A percentile compares a stretch with the other conserved stretches of the same genome.
These are phyloP conservation scores for Kwoniella shivajii DNA, from an alignment of 1,284 basidiomycete genomes.

Conservation along the genomic window DNA sequence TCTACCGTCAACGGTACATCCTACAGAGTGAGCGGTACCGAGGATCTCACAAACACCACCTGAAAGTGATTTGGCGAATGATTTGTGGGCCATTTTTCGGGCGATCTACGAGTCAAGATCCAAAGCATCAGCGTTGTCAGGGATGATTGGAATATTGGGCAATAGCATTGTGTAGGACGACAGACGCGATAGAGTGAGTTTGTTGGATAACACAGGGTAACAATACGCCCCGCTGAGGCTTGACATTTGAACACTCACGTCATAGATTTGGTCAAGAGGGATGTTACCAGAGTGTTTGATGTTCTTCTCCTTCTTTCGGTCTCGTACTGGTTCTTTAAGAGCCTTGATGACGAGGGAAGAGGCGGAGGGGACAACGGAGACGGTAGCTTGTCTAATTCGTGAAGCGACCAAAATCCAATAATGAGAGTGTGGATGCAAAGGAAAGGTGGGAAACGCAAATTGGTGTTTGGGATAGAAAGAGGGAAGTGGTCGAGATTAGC, in stretches of 20 bases:
- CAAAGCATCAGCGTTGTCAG: not conserved
- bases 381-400: slow-evolving; percentile 72
- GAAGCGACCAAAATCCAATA: not conserved
- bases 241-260: slow-evolving; percentile 59
- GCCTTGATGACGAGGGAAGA: slow-evolving; percentile 98
- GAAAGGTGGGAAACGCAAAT: too few relatives aligned
- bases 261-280: slow-evolving; percentile 89
- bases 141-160: not conserved
- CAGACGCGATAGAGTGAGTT: not conserved
- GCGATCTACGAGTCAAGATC: slow-evolving; percentile 46
- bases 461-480: too few relatives aligned
- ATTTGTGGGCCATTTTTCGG: slow-evolving; percentile 95
- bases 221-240: not conserved
- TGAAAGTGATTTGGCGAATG: slow-evolving; percentile 86
- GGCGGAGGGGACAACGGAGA: slow-evolving; percentile 96
- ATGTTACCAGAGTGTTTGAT: slow-evolving; percentile 98
- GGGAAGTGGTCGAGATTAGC: too few relatives aligned
- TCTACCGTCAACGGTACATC: slow-evolving; percentile 94
- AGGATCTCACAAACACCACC: slow-evolving; percentile 93
- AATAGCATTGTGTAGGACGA: not conserved
- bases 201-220: not conserved
- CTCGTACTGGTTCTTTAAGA: slow-evolving; percentile 98
- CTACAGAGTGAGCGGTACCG: slow-evolving; percentile 87
- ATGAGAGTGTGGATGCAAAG: not conserved
- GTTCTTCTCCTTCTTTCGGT: slow-evolving; percentile 99